These are phyloP conservation scores for Dothidotthia symphoricarpi DNA, from an alignment of 2,329 filamentous ascomycete genomes.

Conservation along the genomic window DNA sequence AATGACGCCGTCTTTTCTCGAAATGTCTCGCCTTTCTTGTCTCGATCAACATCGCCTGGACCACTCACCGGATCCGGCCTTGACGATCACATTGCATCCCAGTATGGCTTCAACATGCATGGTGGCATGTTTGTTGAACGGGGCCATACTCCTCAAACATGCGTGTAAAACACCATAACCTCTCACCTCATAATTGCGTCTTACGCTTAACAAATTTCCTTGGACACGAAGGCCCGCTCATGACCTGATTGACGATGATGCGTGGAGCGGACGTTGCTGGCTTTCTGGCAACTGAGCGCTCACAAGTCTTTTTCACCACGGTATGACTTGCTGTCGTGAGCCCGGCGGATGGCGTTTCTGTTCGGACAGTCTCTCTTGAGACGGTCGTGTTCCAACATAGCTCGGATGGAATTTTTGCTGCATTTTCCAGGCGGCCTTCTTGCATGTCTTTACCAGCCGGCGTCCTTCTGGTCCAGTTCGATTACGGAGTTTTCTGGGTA, in stretches of 20 bases:
- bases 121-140: conserved; percentile 47
- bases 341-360: conserved; percentile 20
- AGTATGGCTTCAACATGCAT: conserved; percentile 43
- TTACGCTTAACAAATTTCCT: conserved; percentile 36
- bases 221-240: conserved; percentile 38
- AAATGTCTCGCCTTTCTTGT: conserved; percentile 37
- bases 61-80: conserved; percentile 42
- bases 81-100: conserved; percentile 43
- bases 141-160: conserved; percentile 47
- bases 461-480: conserved; percentile 17
- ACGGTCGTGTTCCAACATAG: conserved; percentile 27
- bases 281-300: conserved; percentile 29
- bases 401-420: conserved; percentile 31
- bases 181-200: conserved; percentile 1
- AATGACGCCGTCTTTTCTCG: conserved; percentile 33
- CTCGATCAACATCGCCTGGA: conserved; percentile 46
- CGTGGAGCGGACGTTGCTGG: conserved; percentile 38
- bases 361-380: conserved; percentile 11
- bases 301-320: conserved; percentile 33
- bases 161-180: conserved; percentile 23
- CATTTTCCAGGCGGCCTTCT: conserved; percentile 36
- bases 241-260: conserved; percentile 32
- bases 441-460: conserved; percentile 33
- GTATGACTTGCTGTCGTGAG: conserved; percentile 31
- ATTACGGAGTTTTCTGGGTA: conserved; percentile 20